Conservation (phyloP, 1,139 yeast species). For the Zygosaccharomyces sapae region DNA sequence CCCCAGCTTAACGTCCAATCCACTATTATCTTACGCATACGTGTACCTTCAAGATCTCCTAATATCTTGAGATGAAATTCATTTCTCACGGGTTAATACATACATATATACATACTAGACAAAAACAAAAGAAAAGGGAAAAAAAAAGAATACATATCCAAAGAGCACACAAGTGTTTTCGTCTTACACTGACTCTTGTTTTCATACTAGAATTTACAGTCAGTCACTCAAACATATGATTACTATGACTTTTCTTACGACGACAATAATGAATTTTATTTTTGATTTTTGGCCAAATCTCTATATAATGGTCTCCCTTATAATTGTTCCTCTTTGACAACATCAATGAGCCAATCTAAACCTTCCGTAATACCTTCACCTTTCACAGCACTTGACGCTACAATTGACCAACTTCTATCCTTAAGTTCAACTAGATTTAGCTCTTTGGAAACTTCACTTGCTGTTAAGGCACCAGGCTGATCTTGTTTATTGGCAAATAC, state of each 20-base stretch:
- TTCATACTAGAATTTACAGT: too few relatives aligned
- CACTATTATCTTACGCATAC: too few relatives aligned
- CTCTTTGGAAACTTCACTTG: slow-evolving; percentile 90
- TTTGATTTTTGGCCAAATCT: slow-evolving; percentile 1
- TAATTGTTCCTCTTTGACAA: slow-evolving; percentile 85
- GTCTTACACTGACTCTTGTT: too few relatives aligned
- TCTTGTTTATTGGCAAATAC: slow-evolving; percentile 98
- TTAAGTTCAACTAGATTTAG: slow-evolving; percentile 80
- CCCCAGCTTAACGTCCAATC: too few relatives aligned
- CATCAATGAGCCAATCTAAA: slow-evolving; percentile 95
- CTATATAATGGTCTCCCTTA: slow-evolving; percentile 36
- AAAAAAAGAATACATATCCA: not conserved
- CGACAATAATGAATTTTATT: not conserved
- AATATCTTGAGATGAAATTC: too few relatives aligned
- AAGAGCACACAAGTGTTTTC: not conserved
- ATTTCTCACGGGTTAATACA: too few relatives aligned
- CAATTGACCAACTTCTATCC: slow-evolving; percentile 97
- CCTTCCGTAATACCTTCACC: slow-evolving; percentile 98
- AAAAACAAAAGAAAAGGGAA: not conserved
- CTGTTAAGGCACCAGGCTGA: slow-evolving; percentile 91
- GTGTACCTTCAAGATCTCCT: too few relatives aligned
- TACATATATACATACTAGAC: too few relatives aligned
- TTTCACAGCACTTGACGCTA: slow-evolving; percentile 91
- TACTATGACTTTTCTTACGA: not conserved
- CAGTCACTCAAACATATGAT: not conserved